phyloP scores from a whole-genome alignment of 2,329 filamentous ascomycete genomes.

The Pyrenophora teres region DNA sequence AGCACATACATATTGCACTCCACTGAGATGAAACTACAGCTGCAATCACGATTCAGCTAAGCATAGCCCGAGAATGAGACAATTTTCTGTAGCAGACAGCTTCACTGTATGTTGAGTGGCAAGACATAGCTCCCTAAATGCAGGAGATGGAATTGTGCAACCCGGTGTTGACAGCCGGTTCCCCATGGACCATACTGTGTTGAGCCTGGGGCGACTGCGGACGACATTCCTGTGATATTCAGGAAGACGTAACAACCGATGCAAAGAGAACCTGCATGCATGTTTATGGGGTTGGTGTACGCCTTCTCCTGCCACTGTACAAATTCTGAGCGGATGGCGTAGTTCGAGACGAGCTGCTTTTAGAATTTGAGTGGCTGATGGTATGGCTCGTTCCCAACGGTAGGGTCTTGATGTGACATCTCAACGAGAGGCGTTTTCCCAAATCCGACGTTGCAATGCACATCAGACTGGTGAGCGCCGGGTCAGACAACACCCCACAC shows the following conservation, averaged over 20 bases:
- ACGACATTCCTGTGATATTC: slow-evolving; percentile 20
- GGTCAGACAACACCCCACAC: slow-evolving; percentile 28
- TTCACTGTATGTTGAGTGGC: background rate
- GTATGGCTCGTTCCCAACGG: slow-evolving; percentile 27
- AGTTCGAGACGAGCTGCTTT: slow-evolving; percentile 20
- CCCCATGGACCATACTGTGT: slow-evolving; percentile 11
- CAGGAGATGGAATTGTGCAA: slow-evolving; percentile 10
- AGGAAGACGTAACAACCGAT: slow-evolving; percentile 24
- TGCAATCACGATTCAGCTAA: background rate
- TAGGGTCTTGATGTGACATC: slow-evolving; percentile 36
- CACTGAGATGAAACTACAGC: background rate
- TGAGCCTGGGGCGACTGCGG: slow-evolving; percentile 1
- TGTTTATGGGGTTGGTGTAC: slow-evolving; percentile 8
- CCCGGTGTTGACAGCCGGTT: slow-evolving; percentile 11
- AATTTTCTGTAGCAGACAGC: no score
- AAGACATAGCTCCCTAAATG: background rate
- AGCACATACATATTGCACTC: background rate
- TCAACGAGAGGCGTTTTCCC: slow-evolving; percentile 31
- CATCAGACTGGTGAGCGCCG: slow-evolving; percentile 27
- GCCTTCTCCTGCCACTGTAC: background rate
- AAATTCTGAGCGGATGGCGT: slow-evolving; percentile 3
- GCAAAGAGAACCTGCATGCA: slow-evolving; percentile 25
- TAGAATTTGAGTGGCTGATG: slow-evolving; percentile 19
- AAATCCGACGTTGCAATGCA: slow-evolving; percentile 42
- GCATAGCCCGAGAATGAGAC: no score